Base-by-base conservation (phyloP, 768 basidiomycete genomes). In the Sarcodon aspratus region DNA sequence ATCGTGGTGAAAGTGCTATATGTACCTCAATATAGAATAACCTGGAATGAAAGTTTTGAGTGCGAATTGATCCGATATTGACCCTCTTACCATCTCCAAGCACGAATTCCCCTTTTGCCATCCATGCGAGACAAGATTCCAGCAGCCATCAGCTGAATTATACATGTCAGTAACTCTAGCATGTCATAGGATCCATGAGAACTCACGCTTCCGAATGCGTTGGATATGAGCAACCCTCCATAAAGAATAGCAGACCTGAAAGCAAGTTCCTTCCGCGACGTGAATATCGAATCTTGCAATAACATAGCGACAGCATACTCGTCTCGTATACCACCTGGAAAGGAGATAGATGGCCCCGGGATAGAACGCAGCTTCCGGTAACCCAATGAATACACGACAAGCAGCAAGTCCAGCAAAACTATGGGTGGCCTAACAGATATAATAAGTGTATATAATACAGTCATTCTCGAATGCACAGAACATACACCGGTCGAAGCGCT, bases 71-170 rank as follows among this genome's bases (percentile, higher is more conserved):
- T 47, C 32, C 40, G 6, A 3, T 0, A 13, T n/a, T 9, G 15
- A n/a, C 15, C 10, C 49, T 51, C 67, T 51, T 52, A 79, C 80
- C 78, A 87, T 68, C 80, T 58, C 85, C 85, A 87, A 9, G 80
- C 82, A 31, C 78, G 59, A 37, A 83, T 78, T 1, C 83, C 84
- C 4, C 74, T 66, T 46, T 69, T 70, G 1, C 81, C 83, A 52
- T 88, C 74, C 83, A 87, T 82, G 38, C 69, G 72, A 1, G 69
- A 65, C 12, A 90, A 69, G 48, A 87, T 82, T 9, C 81, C 85
- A n/a, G 84, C 84, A 12, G 83, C 86, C 57, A 86, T 75, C 7
- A 85, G 59, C 77, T 83, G 51, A 5, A 27, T 27, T 27, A 27
- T 27, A 27, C 5, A 27, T 27, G 5, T 27, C 21, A 27, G 21